These are phyloP conservation scores for Solanum sejunctum DNA, from an alignment of 257 asterid species.

Conservation along the genomic window DNA sequence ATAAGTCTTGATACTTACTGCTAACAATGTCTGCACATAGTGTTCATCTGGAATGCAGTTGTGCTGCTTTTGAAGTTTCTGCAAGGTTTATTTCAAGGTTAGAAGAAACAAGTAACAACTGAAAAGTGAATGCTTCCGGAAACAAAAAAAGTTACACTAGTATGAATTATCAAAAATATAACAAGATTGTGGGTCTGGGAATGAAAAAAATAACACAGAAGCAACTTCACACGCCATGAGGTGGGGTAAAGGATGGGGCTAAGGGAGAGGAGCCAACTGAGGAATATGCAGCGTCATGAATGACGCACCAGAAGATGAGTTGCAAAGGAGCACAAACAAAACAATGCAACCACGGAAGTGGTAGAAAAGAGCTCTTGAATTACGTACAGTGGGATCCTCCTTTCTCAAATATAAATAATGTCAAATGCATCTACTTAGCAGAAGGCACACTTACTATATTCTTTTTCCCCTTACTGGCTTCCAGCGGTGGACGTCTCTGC, in stretches of 20 bases:
- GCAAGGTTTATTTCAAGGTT: constrained; percentile 23
- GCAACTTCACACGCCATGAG: background rate
- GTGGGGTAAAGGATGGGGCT: background rate
- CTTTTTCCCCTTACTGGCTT: constrained; percentile 33
- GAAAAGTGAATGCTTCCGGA: background rate
- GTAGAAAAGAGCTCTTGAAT: background rate
- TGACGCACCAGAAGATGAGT: background rate
- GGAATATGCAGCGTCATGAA: background rate
- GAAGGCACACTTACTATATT: constrained; percentile 43
- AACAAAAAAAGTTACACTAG: background rate
- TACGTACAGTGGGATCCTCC: background rate
- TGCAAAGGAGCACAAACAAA: background rate
- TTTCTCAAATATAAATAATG: background rate
- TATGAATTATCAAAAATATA: background rate
- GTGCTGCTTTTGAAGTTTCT: constrained; percentile 95
- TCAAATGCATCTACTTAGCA: background rate
- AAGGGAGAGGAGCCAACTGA: background rate
- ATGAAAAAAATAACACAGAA: no score
- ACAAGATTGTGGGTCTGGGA: background rate
- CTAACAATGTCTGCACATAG: constrained; percentile 79
- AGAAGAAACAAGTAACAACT: background rate
- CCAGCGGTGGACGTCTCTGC: constrained; percentile 47
- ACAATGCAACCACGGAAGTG: background rate
- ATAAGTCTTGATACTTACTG: constrained; percentile 29
- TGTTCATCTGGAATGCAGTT: constrained; percentile 99